Conservation (phyloP, 176 grass and related monocot species). For the Sorghum bicolor region DNA sequence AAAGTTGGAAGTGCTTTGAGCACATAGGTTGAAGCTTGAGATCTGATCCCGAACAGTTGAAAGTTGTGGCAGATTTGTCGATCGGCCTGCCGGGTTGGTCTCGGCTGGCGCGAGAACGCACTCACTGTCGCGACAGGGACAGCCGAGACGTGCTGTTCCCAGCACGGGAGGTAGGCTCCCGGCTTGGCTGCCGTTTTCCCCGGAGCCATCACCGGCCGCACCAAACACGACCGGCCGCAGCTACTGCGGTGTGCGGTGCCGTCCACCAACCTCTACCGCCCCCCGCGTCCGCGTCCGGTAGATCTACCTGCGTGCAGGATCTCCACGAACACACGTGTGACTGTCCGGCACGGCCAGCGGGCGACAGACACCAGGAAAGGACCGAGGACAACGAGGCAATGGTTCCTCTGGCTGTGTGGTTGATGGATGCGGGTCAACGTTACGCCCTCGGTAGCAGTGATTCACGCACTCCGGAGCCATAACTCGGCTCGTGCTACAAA, state of each 20-base stretch:
- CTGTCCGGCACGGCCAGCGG: not conserved
- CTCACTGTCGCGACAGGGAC: not conserved
- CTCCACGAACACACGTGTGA: not conserved
- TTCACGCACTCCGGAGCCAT: not conserved
- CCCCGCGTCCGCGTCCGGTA: not conserved
- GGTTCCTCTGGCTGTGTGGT: not conserved
- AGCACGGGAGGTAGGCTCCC: conserved; percentile 4
- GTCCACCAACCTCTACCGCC: not conserved
- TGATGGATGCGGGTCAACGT: not conserved
- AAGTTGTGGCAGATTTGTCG: too few relatives aligned
- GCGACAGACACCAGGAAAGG: not conserved
- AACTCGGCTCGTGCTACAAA: not conserved
- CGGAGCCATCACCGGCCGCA: not conserved
- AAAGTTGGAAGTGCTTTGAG: not conserved
- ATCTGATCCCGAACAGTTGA: not conserved
- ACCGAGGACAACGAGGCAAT: not conserved
- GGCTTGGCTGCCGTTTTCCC: not conserved
- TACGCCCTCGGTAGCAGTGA: not conserved
- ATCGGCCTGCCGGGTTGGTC: too few relatives aligned
- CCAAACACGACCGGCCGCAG: not conserved
- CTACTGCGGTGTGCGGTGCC: not conserved
- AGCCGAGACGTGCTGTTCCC: not conserved
- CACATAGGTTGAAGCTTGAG: not conserved
- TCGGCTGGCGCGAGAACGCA: not conserved
- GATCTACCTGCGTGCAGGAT: not conserved